Evolutionary conservation across 2,329 filamentous ascomycete species (phyloP).

Genomic region (Trematosphaeria pertusa): DNA sequence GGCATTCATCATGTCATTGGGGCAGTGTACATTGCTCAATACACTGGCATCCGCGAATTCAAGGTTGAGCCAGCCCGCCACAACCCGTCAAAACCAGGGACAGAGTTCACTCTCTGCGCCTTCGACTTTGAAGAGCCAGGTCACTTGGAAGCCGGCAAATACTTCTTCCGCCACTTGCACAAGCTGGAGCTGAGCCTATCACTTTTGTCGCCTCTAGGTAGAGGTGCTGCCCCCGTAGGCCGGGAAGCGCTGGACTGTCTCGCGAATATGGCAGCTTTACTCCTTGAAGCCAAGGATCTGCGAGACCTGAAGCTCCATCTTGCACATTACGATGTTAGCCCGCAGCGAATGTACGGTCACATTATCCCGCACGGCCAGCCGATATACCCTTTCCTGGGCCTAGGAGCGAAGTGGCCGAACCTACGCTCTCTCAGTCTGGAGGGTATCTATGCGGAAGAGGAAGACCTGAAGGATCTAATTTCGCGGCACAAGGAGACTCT

Average conservation of each 20-base stretch:
- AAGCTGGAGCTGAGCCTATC: conserved; percentile 26
- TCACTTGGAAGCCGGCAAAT: conserved; percentile 26
- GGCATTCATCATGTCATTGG: conserved; percentile 38
- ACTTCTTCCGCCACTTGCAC: conserved; percentile 29
- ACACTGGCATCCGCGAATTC: conserved; percentile 30
- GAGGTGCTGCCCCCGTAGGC: not conserved
- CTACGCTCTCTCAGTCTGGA: conserved; percentile 28
- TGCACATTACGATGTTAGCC: conserved; percentile 9
- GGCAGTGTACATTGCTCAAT: conserved; percentile 28
- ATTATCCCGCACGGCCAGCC: not conserved
- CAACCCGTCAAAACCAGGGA: conserved; percentile 5
- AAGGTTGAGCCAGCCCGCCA: conserved; percentile 11
- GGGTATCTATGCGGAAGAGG: conserved; percentile 24
- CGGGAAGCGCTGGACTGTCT: conserved; percentile 3
- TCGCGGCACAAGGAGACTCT: conserved; percentile 29
- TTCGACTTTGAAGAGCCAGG: conserved; percentile 23
- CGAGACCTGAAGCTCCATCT: conserved; percentile 26
- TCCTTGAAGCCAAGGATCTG: conserved; percentile 24
- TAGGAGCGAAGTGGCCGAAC: conserved; percentile 29
- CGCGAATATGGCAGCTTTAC: conserved; percentile 23
- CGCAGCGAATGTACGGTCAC: conserved; percentile 12
- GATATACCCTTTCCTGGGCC: conserved; percentile 20
- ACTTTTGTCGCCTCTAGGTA: not conserved
- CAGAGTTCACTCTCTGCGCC: conserved; percentile 22
- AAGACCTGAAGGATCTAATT: conserved; percentile 27